Conservation (phyloP, 306 rosid species). For the Corylus americana region DNA sequence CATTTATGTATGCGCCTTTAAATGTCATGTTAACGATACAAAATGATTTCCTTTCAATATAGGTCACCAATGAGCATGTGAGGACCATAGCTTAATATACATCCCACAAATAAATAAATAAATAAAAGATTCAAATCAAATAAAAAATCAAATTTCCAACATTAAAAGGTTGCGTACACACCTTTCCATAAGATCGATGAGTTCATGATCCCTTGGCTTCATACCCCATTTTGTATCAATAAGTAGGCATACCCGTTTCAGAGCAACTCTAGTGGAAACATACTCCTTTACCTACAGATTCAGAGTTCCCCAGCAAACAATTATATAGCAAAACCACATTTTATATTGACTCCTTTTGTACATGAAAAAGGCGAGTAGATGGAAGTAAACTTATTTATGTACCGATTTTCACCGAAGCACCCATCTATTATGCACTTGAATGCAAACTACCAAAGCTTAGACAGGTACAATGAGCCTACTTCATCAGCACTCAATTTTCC, state of each 20-base stretch:
- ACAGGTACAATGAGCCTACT: background rate
- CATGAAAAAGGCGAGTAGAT: background rate
- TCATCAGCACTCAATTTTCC: conserved; percentile 1
- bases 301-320: conserved; percentile 12
- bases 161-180: conserved; percentile 35
- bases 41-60: background rate
- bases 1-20: background rate
- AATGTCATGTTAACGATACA: background rate
- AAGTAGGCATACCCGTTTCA: conserved; percentile 81
- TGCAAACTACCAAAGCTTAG: background rate
- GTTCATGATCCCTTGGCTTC: conserved; percentile 94
- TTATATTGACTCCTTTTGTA: conserved; percentile 1
- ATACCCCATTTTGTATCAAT: conserved; percentile 95
- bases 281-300: conserved; percentile 84
- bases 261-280: conserved; percentile 80
- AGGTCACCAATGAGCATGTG: background rate
- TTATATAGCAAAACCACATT: conserved; percentile 10
- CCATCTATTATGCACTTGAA: background rate
- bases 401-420: background rate
- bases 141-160: conserved; percentile 8
- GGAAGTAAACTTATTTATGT: background rate
- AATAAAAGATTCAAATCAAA: background rate
- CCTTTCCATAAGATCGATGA: conserved; percentile 93
- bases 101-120: background rate
- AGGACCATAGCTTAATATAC: background rate